These are phyloP conservation scores for Boletus semigastroideus DNA, from an alignment of 1,284 basidiomycete genomes.

Conservation along the genomic window DNA sequence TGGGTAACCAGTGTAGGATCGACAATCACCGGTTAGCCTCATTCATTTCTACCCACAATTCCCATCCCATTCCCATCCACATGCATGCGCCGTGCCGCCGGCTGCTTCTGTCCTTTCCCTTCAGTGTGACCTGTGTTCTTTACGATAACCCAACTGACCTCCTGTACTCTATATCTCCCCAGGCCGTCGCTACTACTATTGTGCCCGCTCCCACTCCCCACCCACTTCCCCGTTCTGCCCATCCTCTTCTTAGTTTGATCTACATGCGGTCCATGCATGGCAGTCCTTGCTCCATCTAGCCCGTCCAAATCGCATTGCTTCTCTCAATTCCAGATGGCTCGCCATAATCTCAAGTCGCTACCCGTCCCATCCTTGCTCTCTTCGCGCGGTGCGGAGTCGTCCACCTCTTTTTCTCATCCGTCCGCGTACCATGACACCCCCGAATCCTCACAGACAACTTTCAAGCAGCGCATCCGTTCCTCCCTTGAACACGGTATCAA, in stretches of 20 bases:
- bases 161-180: conserved; percentile 16
- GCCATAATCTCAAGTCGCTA: conserved; percentile 35
- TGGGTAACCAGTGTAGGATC: conserved; percentile 17
- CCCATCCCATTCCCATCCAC: conserved; percentile 9
- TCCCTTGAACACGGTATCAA: conserved; percentile 66
- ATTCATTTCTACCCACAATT: conserved; percentile 25
- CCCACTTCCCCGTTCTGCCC: conserved; percentile 6
- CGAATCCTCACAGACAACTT: conserved; percentile 50
- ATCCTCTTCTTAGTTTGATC: conserved; percentile 13
- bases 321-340: conserved; percentile 48
- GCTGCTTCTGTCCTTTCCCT: conserved; percentile 11
- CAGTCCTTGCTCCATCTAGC: conserved; percentile 43
- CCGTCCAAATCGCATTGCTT: conserved; percentile 43
- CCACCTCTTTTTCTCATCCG: conserved; percentile 28
- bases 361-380: conserved; percentile 39
- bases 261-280: conserved; percentile 43
- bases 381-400: conserved; percentile 42
- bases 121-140: conserved; percentile 11
- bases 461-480: conserved; percentile 59
- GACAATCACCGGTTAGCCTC: conserved; percentile 30
- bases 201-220: conserved; percentile 19
- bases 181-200: conserved; percentile 14
- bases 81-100: not conserved
- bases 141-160: conserved; percentile 19
- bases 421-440: conserved; percentile 27